Conservation (phyloP, 306 rosid genomes). For the Trifolium subterraneum region DNA sequence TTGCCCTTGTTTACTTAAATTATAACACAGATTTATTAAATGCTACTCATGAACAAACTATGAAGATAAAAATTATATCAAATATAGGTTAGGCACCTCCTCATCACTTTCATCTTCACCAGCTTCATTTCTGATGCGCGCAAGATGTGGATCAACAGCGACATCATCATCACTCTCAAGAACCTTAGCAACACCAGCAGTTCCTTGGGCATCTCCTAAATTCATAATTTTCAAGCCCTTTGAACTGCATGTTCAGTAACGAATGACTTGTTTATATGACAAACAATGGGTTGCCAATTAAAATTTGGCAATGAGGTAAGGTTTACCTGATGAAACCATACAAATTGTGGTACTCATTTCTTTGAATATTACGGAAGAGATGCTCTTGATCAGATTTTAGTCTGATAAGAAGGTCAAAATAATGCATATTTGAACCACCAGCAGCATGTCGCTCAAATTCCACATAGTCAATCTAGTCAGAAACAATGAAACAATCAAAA, state of each 20-base stretch:
- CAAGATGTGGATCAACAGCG: slow-evolving; percentile 98
- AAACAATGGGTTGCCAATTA: slow-evolving; percentile 20
- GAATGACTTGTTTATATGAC: slow-evolving; percentile 32
- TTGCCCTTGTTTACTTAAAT: neutral
- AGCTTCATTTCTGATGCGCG: slow-evolving; percentile 85
- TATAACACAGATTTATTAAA: neutral
- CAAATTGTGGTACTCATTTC: slow-evolving; percentile 90
- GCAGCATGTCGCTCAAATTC: slow-evolving; percentile 97
- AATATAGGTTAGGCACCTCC: slow-evolving; percentile 65
- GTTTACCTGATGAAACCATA: slow-evolving; percentile 88
- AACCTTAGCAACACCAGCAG: slow-evolving; percentile 81
- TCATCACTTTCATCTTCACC: slow-evolving; percentile 97
- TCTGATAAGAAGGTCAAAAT: slow-evolving; percentile 91
- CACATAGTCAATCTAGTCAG: slow-evolving; percentile 80
- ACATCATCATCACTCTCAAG: slow-evolving; percentile 86
- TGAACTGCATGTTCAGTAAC: slow-evolving; percentile 61
- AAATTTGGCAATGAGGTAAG: slow-evolving; percentile 34
- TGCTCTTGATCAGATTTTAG: slow-evolving; percentile 96
- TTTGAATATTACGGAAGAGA: slow-evolving; percentile 92
- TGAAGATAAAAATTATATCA: neutral
- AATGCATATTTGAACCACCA: slow-evolving; percentile 97
- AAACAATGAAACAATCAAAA: slow-evolving; percentile 43
- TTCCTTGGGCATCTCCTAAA: slow-evolving; percentile 66
- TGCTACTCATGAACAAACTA: slow-evolving; percentile 13
- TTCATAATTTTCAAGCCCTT: slow-evolving; percentile 98